phyloP scores from a whole-genome alignment of 2,329 filamentous ascomycete genomes.

The Zymoseptoria ardabiliae region DNA sequence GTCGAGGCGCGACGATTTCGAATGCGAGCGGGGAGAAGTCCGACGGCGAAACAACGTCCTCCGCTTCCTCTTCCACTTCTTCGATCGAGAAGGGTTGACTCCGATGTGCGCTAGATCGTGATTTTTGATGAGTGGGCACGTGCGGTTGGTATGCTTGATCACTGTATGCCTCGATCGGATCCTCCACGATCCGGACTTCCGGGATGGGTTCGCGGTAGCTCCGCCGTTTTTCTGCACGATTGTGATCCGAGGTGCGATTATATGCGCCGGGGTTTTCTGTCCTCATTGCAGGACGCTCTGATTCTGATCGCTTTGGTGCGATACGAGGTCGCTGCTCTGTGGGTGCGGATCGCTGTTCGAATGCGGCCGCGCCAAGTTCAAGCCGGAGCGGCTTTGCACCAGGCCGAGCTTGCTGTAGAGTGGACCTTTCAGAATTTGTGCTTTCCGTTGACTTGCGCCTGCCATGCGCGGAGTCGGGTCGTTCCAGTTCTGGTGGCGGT shows the following conservation, averaged over 20 bases:
- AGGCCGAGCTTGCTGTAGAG: constrained; percentile 34
- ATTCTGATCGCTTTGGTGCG: constrained; percentile 36
- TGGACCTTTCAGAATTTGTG: constrained; percentile 36
- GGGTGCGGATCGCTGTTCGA: constrained; percentile 31
- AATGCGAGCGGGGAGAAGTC: constrained; percentile 44
- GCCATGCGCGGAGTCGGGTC: constrained; percentile 21
- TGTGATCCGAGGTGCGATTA: constrained; percentile 14
- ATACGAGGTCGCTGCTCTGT: constrained; percentile 28
- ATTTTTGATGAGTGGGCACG: constrained; percentile 19
- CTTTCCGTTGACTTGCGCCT: constrained; percentile 35
- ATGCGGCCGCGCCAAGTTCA: constrained; percentile 43
- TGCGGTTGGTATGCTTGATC: constrained; percentile 14
- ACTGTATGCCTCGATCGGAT: constrained; percentile 32
- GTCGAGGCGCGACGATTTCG: constrained; percentile 45
- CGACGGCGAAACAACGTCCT: constrained; percentile 8
- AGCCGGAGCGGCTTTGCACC: constrained; percentile 41
- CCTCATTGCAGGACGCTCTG: constrained; percentile 35
- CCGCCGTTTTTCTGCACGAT: constrained; percentile 41
- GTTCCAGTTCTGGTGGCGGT: constrained; percentile 83
- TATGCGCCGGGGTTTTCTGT: constrained; percentile 29
- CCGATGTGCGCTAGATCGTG: constrained; percentile 27
- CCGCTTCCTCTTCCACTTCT: constrained; percentile 68
- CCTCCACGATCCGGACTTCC: constrained; percentile 53
- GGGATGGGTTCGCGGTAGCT: constrained; percentile 51
- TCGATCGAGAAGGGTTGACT: constrained; percentile 61